Base-by-base conservation (phyloP, 1,139 yeast species). In the Suhomyces atakaporum region DNA sequence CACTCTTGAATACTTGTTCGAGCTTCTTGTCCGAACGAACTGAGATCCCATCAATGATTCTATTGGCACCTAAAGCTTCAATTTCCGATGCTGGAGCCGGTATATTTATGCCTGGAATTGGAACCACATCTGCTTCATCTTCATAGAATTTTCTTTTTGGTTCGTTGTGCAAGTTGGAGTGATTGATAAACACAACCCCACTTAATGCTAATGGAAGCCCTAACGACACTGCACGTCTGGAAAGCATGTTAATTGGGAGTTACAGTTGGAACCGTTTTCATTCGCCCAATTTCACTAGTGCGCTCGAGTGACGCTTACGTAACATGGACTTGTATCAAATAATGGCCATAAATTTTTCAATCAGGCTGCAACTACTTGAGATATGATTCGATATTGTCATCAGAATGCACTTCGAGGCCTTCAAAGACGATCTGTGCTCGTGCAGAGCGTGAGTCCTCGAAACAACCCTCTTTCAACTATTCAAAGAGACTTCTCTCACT, bases 71-170 rank as follows among this genome's bases (percentile, higher is more conserved):
- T 48, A 69, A 53, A 3, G 57, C 45, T 45, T 69, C 62, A 39
- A 69, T 54, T 46, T 73, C 73, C 20, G 73, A 57, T 7, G 69
- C 75, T 16, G 73, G 61, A n/a, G 79, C 76, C n/a, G 78, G 65
- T n/a, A 66, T 61, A 3, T 68, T 63, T 1, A 75, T 74, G 13
- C 79, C 87, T 48, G 77, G 85, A 42, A 67, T 62, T 25, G 77
- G 84, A 35, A 60, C 72, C 36, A 66, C 67, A 27, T 61, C 60
- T 29, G 68, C 64, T 34, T 79, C 83, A 46, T 78, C 81, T 43
- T 77, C 84, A 54, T 85, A 84, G 52, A 84, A 83, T 21, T 58
- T 62, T 42, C 85, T 71, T 46, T 64, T 69, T 15, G 60, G 23
- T 23, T 66, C 70, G 40, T 39, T 39, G 6, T 35, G 39, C 19